Base-by-base conservation (phyloP, 345 rosid genomes). In the Eucalyptus tenuipes region DNA sequence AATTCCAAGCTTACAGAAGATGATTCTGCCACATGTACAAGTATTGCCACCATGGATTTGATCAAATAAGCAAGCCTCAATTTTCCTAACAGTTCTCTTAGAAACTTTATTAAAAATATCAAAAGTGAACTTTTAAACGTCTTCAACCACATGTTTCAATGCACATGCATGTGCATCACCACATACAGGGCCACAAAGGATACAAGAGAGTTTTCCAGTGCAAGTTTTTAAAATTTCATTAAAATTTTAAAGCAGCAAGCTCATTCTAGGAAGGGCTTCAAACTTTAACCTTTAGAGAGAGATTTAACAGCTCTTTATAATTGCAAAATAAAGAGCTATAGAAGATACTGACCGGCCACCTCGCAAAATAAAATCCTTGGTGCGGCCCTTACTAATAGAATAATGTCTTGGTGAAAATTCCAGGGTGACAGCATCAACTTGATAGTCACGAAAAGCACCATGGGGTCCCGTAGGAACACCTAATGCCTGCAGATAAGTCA, bases 371-470 rank as follows among this genome's bases (percentile, higher is more conserved):
- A 98, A 94, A 88, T 97, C 98, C 88, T 93, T 94, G 59, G 87
- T 95, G 88, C 92, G 90, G 90, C 91, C 94, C 90, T 91, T 92
- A 88, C 52, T 93, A 71, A 88, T 90, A 27, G 91, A 92, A 89
- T 93, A 90, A 93, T 87, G 90, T 92, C 92, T 92, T 52, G 96
- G 96, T 37, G 94, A 95, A 91, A 98, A 92, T 92, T 97, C 96
- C 91, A 98, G 93, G 88, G 99, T 98, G 87, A 98, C 91, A 88
- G 98, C 98, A 94, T 97, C 99, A 85, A 98, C 94, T 94, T 97
- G 99, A 91, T 94, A 97, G 89, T 97, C 97, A 49, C 98, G 99
- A 92, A 98, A 98, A 85, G 98, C 98, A 89, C 99, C 99, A 91
- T 97, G 99, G 20, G 98, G 93, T 88, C 98, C 99, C 57, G 98